Evolutionary conservation across 495 filamentous ascomycete species (phyloP), one percentile per base, ranked within the genome.

Genomic region (Penicillium dipodomyicola): DNA sequence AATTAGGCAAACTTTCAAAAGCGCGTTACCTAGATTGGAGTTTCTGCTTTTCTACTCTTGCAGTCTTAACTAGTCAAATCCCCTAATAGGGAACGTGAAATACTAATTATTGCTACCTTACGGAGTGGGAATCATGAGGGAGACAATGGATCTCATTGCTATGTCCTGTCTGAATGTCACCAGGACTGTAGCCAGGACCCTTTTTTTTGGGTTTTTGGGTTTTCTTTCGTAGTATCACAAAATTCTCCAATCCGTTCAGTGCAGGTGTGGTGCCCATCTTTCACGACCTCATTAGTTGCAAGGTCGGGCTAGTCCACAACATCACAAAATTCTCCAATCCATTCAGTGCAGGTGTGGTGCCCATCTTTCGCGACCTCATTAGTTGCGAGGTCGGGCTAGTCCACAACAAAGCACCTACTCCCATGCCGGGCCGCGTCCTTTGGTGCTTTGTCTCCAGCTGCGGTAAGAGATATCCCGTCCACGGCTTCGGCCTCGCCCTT

Each of bases 391-490:
- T 7, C 33, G 0, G 5, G 33, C 5, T 1, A n/a, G 14, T 37
- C 5, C 14, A n/a, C 33, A 37, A 0, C 33, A 43, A 12, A 22
- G 10, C 25, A 15, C 4, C 22, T 49, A 49, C 12, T 32, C 47
- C 30, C 47, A 22, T 20, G 8, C 6, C 11, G 35, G 32, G 33
- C 48, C 8, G 5, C 19, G 23, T 22, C 27, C 17, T 29, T 27
- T 44, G 22, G 11, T 27, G n/a, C 25, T 44, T 11, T 15, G 3
- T 17, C 51, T 43, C 51, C 51, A 53, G 11, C 39, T 6, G 39
- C 40, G 27, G 27, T 53, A 44, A 3, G 51, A 53, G 19, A 53
- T n/a, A 6, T 53, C 40, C 4, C 33, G 19, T 39, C 33, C 33
- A 29, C 9, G 25, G n/a, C 50, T 19, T 12, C 39, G n/a, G 12